These are phyloP conservation scores for Ophiostoma tasmaniense DNA, from an alignment of 2,329 filamentous ascomycete genomes.

Conservation along the genomic window DNA sequence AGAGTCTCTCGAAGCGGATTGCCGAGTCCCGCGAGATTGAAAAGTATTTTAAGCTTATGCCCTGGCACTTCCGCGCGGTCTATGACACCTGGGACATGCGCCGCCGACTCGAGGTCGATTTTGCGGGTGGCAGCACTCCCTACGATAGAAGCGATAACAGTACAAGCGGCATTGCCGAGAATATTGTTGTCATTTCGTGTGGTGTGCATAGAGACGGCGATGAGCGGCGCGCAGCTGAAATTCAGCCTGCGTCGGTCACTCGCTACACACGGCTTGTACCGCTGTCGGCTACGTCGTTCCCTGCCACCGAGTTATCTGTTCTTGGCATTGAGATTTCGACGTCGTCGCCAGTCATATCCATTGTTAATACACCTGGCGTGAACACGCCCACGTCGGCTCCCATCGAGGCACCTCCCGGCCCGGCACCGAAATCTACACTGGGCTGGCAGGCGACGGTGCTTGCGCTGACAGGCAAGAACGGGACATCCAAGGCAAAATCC, in stretches of 20 bases:
- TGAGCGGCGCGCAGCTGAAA: conserved; percentile 31
- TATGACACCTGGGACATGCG: conserved; percentile 92
- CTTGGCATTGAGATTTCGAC: conserved; percentile 19
- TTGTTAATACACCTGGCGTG: neutral
- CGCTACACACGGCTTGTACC: conserved; percentile 31
- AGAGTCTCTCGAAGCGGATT: conserved; percentile 60
- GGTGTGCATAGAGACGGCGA: conserved; percentile 38
- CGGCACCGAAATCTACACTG: conserved; percentile 33
- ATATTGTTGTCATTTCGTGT: conserved; percentile 63
- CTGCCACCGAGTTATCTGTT: neutral
- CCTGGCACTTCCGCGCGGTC: conserved; percentile 66
- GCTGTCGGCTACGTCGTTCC: neutral
- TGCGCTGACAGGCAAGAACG: conserved; percentile 49
- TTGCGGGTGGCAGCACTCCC: conserved; percentile 55
- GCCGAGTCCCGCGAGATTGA: conserved; percentile 79
- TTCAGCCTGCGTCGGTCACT: conserved; percentile 35
- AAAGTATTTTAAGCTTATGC: conserved; percentile 61
- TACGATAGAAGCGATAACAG: conserved; percentile 43
- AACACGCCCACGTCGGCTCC: neutral
- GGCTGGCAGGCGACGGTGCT: conserved; percentile 61
- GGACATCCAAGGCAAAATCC: conserved; percentile 13
- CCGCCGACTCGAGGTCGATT: conserved; percentile 77
- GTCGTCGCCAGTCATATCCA: neutral
- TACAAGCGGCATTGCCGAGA: conserved; percentile 57
- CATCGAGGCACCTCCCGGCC: neutral